Base-by-base conservation (phyloP, 2,329 filamentous ascomycete genomes). In the Thermoascus crustaceus region DNA sequence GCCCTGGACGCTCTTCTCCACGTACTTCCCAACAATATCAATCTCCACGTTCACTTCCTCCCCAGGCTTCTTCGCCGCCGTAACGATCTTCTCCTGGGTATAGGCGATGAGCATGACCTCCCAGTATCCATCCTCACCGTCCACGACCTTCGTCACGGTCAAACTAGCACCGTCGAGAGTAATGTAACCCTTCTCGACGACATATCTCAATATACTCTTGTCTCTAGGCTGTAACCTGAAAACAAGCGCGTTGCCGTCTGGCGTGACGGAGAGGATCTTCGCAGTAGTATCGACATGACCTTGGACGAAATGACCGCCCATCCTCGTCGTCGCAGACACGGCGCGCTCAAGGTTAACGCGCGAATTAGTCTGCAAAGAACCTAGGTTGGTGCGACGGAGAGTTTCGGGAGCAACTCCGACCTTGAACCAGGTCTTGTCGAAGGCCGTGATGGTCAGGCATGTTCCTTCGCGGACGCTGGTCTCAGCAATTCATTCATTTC, bases 91-190 rank as follows among this genome's bases (percentile, higher is more conserved):
- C 63, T 89, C 85, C 67, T 96, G 91, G 7, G 91, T 95, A 63
- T 98, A 98, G 6, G 84, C 76, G 59, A 98, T 95, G 42, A 98
- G 71, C 91, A 98, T 98, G 32, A 98, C 82, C 73, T 96, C 91
- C 66, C 75, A 82, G 76, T 81, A 95, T 60, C 86, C 93, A 26
- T 82, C 80, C 46, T 78, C 75, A 3, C 56, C 72, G 60, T 95
- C 89, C 51, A 89, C 67, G 19, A 96, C 89, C 47, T 76, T 73
- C 2, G 89, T 96, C 2, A 98, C 75, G 0, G 91, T 98, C 69
- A 98, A 68, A 56, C 88, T 95, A 16, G 91, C 89, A 4, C 91
- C 91, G 57, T 98, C 91, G 33, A 98, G 75, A 29, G 88, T 86
- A 37, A 98, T 79, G 61, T 87, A 98, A 32, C 91, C 91, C 71